Conservation (phyloP, 2,329 filamentous ascomycete species). For the Fusarium duplospermum region DNA sequence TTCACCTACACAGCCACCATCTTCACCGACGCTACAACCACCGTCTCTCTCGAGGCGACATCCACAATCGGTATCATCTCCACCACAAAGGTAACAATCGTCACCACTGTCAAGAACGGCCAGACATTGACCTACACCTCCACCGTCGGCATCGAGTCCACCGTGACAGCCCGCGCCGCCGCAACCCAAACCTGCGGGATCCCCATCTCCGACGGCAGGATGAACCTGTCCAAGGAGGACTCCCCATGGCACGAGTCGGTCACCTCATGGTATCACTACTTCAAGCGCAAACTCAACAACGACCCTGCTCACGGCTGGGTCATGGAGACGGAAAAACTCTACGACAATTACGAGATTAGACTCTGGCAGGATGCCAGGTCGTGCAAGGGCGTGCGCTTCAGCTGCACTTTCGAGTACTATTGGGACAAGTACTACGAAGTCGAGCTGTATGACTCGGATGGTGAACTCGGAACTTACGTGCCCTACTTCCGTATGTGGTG, state of each 20-base stretch:
- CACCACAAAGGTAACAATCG: not conserved
- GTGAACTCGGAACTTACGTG: not conserved
- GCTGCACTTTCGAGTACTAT: constrained; percentile 13
- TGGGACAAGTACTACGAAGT: constrained; percentile 1
- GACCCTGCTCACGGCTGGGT: not conserved
- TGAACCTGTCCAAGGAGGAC: not conserved
- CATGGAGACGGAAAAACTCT: not conserved
- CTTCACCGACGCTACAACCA: constrained; percentile 8
- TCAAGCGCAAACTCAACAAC: not conserved
- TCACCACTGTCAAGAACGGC: constrained; percentile 7
- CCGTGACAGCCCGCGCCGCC: constrained; percentile 6
- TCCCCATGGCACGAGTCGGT: not conserved
- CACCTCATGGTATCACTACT: not conserved
- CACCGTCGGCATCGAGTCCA: not conserved
- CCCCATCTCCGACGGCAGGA: constrained; percentile 12
- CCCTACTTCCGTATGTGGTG: constrained; percentile 10
- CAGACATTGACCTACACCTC: constrained; percentile 7
- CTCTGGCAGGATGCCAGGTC: not conserved
- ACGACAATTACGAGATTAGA: not conserved
- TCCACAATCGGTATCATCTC: constrained; percentile 9
- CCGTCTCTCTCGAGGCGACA: constrained; percentile 10
- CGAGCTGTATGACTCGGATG: not conserved
- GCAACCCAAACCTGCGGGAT: constrained; percentile 3
- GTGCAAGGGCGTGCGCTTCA: constrained; percentile 9
- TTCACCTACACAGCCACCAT: constrained; percentile 15